Evolutionary conservation across 2,329 filamentous ascomycete species (phyloP), one percentile per base, ranked within the genome.

Genomic region (Fusarium hostae): DNA sequence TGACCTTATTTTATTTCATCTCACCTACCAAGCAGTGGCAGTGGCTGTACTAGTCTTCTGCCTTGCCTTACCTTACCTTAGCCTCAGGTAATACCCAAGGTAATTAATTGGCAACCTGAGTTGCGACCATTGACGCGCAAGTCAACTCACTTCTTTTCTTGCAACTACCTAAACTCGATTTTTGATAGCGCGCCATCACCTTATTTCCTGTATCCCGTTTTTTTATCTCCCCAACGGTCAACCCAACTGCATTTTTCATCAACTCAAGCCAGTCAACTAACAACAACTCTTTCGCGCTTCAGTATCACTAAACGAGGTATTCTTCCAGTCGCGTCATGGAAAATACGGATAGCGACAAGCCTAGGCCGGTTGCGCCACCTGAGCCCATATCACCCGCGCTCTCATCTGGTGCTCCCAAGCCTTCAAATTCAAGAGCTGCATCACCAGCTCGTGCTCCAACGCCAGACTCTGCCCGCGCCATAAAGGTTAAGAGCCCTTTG

Each of bases 331-430:
- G 59, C 67, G 70, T 74, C 66, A 77, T 76, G 72, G 72, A 77
- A 62, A 73, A 58, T 66, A 61, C 61, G 59, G 71, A 75, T 60
- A 60, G 60, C 59, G 75, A 76, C 64, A 74, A 75, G 69, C 71
- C 72, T 66, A 76, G 70, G 68, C 72, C 69, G 39, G 69, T 70
- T 75, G 74, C 73, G 68, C 72, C 75, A 69, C 63, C 71, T 68
- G 72, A 75, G 63, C 75, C 75, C 70, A 76, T 76, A 70, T 76
- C 75, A 56, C 74, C 75, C 60, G 75, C 72, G 39, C 72, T 73
- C 44, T 76, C 75, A 66, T 68, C 71, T 45, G 59, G 72, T 37
- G 63, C 57, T 66, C 64, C 69, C 47, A 68, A 73, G 60, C 62
- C 68, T 57, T 61, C 68, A 58, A 61, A 69, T 59, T 62, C 68